Percentiles rank a stretch among this genome's conserved stretches.
These are phyloP conservation scores for Blakeslea trispora DNA, from an alignment of 371 early-diverging fungal species.

Conservation along the genomic window DNA sequence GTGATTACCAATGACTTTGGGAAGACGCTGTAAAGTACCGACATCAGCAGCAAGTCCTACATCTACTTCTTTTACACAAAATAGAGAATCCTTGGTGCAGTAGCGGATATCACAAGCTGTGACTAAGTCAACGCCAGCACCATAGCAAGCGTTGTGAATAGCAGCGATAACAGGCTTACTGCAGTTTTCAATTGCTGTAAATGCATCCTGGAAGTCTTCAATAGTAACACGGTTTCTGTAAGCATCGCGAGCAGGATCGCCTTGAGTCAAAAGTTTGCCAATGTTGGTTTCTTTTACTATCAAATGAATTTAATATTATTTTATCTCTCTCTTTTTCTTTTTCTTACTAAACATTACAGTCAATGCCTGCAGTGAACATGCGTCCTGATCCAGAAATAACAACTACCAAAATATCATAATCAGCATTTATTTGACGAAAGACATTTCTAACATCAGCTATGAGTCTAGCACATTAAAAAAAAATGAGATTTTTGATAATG, in stretches of 20 bases:
- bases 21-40: constrained; percentile 92
- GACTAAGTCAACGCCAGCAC: constrained; percentile 87
- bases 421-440: constrained; percentile 59
- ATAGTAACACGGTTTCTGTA: constrained; percentile 51
- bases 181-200: constrained; percentile 82
- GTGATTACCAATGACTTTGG: constrained; percentile 91
- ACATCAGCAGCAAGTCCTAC: constrained; percentile 89
- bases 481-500: background rate
- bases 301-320: background rate
- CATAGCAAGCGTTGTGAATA: constrained; percentile 88
- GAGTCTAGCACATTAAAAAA: constrained; percentile 14
- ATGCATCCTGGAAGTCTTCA: constrained; percentile 63
- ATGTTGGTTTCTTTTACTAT: constrained; percentile 24
- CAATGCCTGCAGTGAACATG: constrained; percentile 90
- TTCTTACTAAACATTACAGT: constrained; percentile 76
- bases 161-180: constrained; percentile 88
- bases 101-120: constrained; percentile 93
- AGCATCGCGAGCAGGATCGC: constrained; percentile 55
- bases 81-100: constrained; percentile 77
- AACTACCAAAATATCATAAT: constrained; percentile 69
- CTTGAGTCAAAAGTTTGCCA: background rate
- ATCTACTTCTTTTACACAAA: constrained; percentile 91
- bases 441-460: constrained; percentile 32
- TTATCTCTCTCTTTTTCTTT: too few relatives aligned
- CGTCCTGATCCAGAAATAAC: constrained; percentile 77